Percentiles rank a stretch among this genome's conserved stretches.
Conservation (phyloP, 78 protist species). For the Dictyostelium citrinum region DNA sequence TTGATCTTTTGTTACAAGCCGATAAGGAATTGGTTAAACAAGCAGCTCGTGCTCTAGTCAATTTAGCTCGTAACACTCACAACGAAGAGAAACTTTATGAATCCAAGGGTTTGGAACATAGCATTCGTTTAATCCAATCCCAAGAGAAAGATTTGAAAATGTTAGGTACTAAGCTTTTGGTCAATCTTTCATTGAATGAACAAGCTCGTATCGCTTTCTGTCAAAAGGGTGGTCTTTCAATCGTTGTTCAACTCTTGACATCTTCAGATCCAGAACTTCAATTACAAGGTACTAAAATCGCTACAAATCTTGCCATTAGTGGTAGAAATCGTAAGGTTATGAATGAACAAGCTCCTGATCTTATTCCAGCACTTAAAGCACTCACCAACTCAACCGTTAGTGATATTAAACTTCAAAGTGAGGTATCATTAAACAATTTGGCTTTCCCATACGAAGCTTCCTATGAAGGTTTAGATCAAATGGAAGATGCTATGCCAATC, state of each 20-base stretch:
- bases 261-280: conserved; percentile 51
- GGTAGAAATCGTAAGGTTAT: conserved; percentile 76
- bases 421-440: conserved; percentile 44
- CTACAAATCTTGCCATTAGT: conserved; percentile 48
- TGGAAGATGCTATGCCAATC: conserved; percentile 40
- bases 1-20: conserved; percentile 8
- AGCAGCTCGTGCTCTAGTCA: conserved; percentile 64
- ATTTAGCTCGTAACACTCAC: conserved; percentile 64
- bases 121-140: conserved; percentile 29
- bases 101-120: conserved; percentile 61
- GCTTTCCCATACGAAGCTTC: conserved; percentile 66
- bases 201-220: conserved; percentile 58
- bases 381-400: not conserved
- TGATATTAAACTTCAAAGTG: conserved; percentile 50
- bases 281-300: conserved; percentile 67
- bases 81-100: conserved; percentile 60
- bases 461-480: conserved; percentile 65
- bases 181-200: conserved; percentile 61
- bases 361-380: conserved; percentile 24
- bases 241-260: not conserved
- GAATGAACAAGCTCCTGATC: conserved; percentile 54
- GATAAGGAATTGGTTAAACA: conserved; percentile 67
- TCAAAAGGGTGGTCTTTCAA: conserved; percentile 67
- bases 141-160: conserved; percentile 60
- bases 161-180: conserved; percentile 70